Percentiles rank a stretch among this genome's conserved stretches.
Conservation (phyloP, 2,329 filamentous ascomycete genomes). For the Thelonectria blattea region DNA sequence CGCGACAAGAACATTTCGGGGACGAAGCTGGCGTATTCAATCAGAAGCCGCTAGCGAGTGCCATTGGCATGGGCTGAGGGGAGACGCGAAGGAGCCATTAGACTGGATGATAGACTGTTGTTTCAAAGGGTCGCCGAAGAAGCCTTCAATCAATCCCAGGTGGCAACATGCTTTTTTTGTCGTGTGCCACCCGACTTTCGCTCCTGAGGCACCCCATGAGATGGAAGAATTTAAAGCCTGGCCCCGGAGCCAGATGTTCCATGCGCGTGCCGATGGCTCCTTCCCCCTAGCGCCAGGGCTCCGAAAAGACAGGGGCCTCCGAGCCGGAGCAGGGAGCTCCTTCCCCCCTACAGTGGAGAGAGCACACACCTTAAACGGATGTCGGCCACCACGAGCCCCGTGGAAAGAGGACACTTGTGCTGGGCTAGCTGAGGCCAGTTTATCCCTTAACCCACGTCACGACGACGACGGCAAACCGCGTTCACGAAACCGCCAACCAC, state of each 20-base stretch:
- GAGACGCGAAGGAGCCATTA: background rate
- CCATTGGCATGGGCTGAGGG: background rate
- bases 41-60: background rate
- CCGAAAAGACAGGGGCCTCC: conserved; percentile 1
- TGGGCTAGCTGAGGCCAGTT: conserved; percentile 38
- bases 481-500: conserved; percentile 13
- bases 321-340: conserved; percentile 11
- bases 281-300: conserved; percentile 17
- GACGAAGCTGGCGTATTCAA: conserved; percentile 48
- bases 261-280: background rate
- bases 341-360: conserved; percentile 28
- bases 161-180: no score
- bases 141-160: no score
- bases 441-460: conserved; percentile 33
- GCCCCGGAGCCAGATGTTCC: background rate
- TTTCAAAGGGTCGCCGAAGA: no score
- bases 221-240: no score
- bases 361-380: conserved; percentile 38
- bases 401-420: conserved; percentile 41
- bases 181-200: no score
- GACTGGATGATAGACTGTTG: no score
- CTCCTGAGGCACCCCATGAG: no score
- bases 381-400: conserved; percentile 15
- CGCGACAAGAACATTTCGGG: conserved; percentile 47
- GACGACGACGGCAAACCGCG: conserved; percentile 21